Evolutionary conservation across 2,329 filamentous ascomycete genomes (phyloP), one percentile per base, ranked within the genome.

Genomic region (Monosporascus sp.): DNA sequence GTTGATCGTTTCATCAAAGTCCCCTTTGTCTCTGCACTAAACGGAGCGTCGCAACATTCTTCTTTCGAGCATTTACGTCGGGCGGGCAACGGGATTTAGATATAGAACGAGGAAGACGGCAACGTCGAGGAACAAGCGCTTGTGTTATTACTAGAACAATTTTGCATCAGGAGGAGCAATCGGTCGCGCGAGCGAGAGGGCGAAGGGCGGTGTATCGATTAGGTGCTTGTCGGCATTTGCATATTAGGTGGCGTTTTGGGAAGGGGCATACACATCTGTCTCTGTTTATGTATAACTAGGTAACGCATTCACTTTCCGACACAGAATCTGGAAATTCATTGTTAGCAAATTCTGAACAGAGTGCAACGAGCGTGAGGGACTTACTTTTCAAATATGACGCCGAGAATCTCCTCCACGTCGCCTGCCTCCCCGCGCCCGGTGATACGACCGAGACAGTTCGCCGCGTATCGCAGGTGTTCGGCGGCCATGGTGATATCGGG

Each of bases 321-420:
- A 63, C 79, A 83, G 56, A 82, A 82, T 57, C 79, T 82, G 60
- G 31, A 49, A 56, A 35, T 20, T 44, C 43, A 61, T 50, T 55
- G 46, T 48, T 53, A 43, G 37, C 49, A 41, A 41, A 50, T 61
- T 50, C 11, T 2, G 31, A 35, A 5, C 9, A 14, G 31, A 14
- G 4, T 14, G 37, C 37, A 19, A n/a, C 37, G 37, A 40, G 37
- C 19, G 37, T 8, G 37, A 40, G 19, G 7, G 37, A 82, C 83
- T 78, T 74, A 96, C 89, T 96, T 97, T 70, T 97, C 93, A 74
- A 99, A 99, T 4, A 99, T 92, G 22, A 99, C 92, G 0, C 94
- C 94, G 45, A 99, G 74, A 7, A 99, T 90, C 67, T 97, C 94
- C 68, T 99, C 93, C 17, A 97, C 91, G 70, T 97, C 93, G 2